Evolutionary conservation across 352 stramenopile genomes (phyloP).

Genomic region (Globisporangium uncinulatum): DNA sequence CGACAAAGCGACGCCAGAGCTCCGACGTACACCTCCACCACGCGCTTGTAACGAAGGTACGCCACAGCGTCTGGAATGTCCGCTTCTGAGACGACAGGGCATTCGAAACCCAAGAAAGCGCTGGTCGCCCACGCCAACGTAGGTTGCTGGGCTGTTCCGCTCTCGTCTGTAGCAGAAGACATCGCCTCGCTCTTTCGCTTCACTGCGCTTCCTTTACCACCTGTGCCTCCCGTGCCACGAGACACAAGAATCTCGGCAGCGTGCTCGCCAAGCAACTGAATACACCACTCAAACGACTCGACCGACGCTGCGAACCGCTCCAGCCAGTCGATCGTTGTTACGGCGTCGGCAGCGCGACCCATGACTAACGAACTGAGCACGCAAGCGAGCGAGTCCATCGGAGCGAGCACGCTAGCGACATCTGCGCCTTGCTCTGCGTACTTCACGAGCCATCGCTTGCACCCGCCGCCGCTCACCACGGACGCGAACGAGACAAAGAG

Average conservation of each 20-base stretch:
- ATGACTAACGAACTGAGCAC: conserved; percentile 5
- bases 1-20: conserved; percentile 11
- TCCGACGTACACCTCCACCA: conserved; percentile 10
- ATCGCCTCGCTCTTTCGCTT: conserved; percentile 28
- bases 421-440: conserved; percentile 17
- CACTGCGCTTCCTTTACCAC: conserved; percentile 7
- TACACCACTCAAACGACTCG: conserved; percentile 54
- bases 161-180: neutral
- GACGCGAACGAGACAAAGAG: conserved; percentile 42
- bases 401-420: conserved; percentile 34
- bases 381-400: conserved; percentile 32
- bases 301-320: conserved; percentile 54
- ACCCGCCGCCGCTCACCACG: conserved; percentile 29
- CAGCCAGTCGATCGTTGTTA: conserved; percentile 44
- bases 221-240: neutral
- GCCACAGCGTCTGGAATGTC: neutral
- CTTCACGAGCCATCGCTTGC: conserved; percentile 45
- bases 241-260: conserved; percentile 15
- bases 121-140: conserved; percentile 32
- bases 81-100: conserved; percentile 2
- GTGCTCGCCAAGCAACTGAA: conserved; percentile 34
- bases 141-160: conserved; percentile 6
- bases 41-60: conserved; percentile 6
- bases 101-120: conserved; percentile 24
- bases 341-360: neutral